Base-by-base conservation (phyloP, 208 protist genomes). In the Crithidia expoeki region DNA sequence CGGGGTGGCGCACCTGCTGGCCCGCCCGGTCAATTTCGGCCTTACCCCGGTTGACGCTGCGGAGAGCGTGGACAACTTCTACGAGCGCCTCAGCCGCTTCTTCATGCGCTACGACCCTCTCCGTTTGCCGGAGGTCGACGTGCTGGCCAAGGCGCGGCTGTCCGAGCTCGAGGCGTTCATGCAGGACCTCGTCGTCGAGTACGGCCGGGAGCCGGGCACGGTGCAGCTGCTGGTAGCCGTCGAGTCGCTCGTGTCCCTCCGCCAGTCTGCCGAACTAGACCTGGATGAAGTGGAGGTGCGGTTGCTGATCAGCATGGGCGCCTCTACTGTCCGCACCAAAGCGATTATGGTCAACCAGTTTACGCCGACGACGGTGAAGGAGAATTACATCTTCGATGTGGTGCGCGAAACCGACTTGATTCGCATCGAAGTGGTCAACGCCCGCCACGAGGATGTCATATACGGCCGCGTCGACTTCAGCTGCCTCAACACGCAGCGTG, bases 381-480 rank as follows among this genome's bases (percentile, higher is more conserved):
- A 93, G 58, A 77, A 74, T 28, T 93, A 84, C 76, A 65, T 71
- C 28, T 87, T 96, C 68, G 86, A 96, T 59, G 86, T 96, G 42
- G 80, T 85, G 67, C 82, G 86, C 2, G 84, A 94, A 61, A 96
- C 88, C 5, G 91, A 96, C 64, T 83, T 93, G 63, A 84, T 96
- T 5, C 82, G 81, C 67, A 76, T 94, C 51, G 76, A 93, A 38
- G 88, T 96, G 2, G 78, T 92, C 23, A 68, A 82, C 44, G 81
- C 81, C 4, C 69, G 42, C 7, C 46, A 78, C 28, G 71, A 83
- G 27, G 28, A 62, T 11, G 62, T 84, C 11, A 74, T 94, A 19
- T 94, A 94, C 79, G 91, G 91, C 72, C 68, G 82, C 58, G 85
- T 87, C 23, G 86, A 94, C 74, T 89, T 96, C 68, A 88, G 84